Percentiles rank a stretch among this genome's conserved stretches.
phyloP scores from a whole-genome alignment of 1,284 basidiomycete species.

The Volvariella surrecta region DNA sequence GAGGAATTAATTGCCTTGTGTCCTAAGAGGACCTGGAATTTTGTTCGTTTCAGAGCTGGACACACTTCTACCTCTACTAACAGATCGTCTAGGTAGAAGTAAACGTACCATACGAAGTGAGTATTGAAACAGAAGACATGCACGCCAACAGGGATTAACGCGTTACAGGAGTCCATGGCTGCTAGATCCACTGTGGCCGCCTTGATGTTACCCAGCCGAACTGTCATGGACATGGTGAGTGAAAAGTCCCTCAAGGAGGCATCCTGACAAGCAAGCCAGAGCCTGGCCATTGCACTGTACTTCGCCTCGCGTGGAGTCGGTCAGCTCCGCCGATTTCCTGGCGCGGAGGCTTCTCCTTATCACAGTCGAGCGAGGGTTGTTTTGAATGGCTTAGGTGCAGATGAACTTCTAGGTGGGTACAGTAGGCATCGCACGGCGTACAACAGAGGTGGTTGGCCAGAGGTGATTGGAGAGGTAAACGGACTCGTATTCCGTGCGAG shows the following conservation, averaged over 20 bases:
- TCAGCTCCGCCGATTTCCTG: slow-evolving; percentile 29
- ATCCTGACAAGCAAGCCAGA: slow-evolving; percentile 34
- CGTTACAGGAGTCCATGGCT: slow-evolving; percentile 52
- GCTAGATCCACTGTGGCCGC: slow-evolving; percentile 53
- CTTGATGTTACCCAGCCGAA: slow-evolving; percentile 74
- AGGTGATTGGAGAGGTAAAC: slow-evolving; percentile 72
- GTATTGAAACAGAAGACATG: slow-evolving; percentile 16
- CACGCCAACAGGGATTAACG: slow-evolving; percentile 5
- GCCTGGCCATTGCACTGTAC: slow-evolving; percentile 85
- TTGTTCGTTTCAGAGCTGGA: slow-evolving; percentile 40
- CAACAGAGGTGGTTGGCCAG: slow-evolving; percentile 56
- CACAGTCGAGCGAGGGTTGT: slow-evolving; percentile 74
- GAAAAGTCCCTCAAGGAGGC: not conserved
- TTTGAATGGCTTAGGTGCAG: slow-evolving; percentile 89
- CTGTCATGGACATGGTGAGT: slow-evolving; percentile 88
- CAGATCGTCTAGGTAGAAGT: slow-evolving; percentile 57
- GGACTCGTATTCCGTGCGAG: not conserved
- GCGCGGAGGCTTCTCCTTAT: slow-evolving; percentile 42
- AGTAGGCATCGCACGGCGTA: slow-evolving; percentile 82
- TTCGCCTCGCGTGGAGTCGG: slow-evolving; percentile 85
- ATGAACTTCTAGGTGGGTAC: slow-evolving; percentile 94
- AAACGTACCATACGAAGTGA: slow-evolving; percentile 74
- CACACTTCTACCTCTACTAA: no score
- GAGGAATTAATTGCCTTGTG: slow-evolving; percentile 69
- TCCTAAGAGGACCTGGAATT: slow-evolving; percentile 80